Conservation (phyloP, 2,329 filamentous ascomycete genomes). For the Pseudocercospora fuligena region DNA sequence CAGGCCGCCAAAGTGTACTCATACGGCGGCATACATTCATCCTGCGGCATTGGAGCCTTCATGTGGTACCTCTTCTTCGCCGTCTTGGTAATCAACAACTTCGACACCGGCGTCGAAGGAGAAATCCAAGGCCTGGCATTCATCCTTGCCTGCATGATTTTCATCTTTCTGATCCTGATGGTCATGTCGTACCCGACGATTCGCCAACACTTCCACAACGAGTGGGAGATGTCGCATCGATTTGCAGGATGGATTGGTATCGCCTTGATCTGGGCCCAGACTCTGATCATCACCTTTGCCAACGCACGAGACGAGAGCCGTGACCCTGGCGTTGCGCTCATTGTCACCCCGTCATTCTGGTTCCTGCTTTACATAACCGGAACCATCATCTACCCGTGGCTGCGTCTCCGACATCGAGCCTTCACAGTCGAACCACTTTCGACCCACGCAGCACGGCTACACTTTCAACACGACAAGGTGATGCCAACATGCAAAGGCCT, state of each 20-base stretch:
- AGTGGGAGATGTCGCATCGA: conserved; percentile 73
- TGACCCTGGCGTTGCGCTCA: conserved; percentile 46
- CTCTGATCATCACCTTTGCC: conserved; percentile 52
- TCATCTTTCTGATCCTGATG: conserved; percentile 65
- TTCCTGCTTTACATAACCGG: conserved; percentile 67
- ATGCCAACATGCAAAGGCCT: conserved; percentile 49
- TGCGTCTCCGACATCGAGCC: conserved; percentile 68
- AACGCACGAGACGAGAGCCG: conserved; percentile 22
- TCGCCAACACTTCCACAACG: conserved; percentile 67
- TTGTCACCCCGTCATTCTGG: conserved; percentile 66
- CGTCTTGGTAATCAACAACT: conserved; percentile 38
- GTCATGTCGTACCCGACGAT: conserved; percentile 67
- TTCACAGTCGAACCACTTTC: conserved; percentile 72
- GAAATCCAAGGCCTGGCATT: conserved; percentile 15
- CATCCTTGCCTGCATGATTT: conserved; percentile 62
- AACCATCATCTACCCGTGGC: conserved; percentile 74
- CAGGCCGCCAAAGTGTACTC: conserved; percentile 48
- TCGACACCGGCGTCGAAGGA: conserved; percentile 15
- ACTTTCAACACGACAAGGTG: conserved; percentile 68
- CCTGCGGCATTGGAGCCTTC: conserved; percentile 44
- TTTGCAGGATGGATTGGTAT: conserved; percentile 74
- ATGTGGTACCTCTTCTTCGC: conserved; percentile 52
- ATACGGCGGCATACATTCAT: conserved; percentile 48
- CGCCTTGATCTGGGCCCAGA: conserved; percentile 67
- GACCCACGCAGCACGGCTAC: conserved; percentile 71